phyloP scores from a whole-genome alignment of 768 basidiomycete species.

The Nidularia sp. region DNA sequence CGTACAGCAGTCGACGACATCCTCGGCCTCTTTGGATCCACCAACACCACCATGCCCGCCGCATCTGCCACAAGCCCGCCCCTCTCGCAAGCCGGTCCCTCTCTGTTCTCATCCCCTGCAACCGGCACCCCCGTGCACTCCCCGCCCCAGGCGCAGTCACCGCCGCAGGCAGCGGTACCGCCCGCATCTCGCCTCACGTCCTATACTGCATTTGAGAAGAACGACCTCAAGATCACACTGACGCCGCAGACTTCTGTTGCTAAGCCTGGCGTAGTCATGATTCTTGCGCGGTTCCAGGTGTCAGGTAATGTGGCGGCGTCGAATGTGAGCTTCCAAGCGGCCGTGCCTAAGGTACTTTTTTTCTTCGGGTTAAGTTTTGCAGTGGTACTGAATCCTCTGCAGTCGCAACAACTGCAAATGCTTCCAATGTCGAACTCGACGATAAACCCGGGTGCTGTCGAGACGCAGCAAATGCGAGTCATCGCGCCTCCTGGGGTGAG shows the following conservation, averaged over 20 bases:
- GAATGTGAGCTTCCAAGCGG: conserved; percentile 91
- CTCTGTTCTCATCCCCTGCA: conserved; percentile 15
- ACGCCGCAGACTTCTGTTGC: conserved; percentile 80
- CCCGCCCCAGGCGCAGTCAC: conserved; percentile 32
- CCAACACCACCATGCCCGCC: conserved; percentile 24
- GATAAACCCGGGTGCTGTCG: conserved; percentile 70
- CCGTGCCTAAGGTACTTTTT: conserved; percentile 80
- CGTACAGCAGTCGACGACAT: conserved; percentile 82
- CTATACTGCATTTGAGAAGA: conserved; percentile 90
- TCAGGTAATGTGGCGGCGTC: conserved; percentile 46
- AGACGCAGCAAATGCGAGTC: conserved; percentile 95
- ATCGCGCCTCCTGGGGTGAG: conserved; percentile 84
- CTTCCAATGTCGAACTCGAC: conserved; percentile 90
- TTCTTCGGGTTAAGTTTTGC: not conserved
- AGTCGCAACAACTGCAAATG: conserved; percentile 99
- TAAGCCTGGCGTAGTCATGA: conserved; percentile 87
- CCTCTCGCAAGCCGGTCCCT: conserved; percentile 17
- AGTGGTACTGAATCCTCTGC: conserved; percentile 2
- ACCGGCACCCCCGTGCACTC: conserved; percentile 25
- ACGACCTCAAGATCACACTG: conserved; percentile 83
- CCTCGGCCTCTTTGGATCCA: conserved; percentile 76
- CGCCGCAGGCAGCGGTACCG: conserved; percentile 25
- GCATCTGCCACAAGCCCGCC: conserved; percentile 18
- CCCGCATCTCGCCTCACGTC: conserved; percentile 53
- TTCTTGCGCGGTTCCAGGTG: conserved; percentile 83